Evolutionary conservation across 208 protist species (phyloP).

Genomic region (Giardia duodenalis): DNA sequence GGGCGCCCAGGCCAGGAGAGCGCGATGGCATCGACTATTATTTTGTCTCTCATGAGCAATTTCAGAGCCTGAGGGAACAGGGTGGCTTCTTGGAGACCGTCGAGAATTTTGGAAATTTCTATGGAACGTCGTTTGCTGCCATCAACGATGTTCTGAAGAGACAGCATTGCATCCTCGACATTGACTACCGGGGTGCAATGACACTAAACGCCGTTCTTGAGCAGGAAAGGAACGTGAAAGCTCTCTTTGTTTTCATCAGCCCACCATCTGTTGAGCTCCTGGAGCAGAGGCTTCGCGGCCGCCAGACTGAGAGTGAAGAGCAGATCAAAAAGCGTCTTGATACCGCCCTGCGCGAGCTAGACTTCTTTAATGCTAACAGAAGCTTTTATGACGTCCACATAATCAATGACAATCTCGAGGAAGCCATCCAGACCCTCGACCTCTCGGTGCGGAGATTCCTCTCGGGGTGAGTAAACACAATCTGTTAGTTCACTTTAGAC

Average conservation of each 20-base stretch:
- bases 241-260: conserved; percentile 31
- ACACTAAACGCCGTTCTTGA: background rate
- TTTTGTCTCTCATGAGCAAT: conserved; percentile 36
- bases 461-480: background rate
- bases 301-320: conserved; percentile 35
- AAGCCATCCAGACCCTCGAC: background rate
- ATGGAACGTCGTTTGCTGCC: conserved; percentile 33
- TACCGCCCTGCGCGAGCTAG: background rate
- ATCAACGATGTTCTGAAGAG: conserved; percentile 11
- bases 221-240: background rate
- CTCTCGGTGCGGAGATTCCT: background rate
- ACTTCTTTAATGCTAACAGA: conserved; percentile 12
- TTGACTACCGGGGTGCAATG: conserved; percentile 28
- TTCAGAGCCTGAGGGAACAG: conserved; percentile 19
- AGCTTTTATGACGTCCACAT: conserved; percentile 32
- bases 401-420: conserved; percentile 27
- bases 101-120: conserved; percentile 31
- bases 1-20: conserved; percentile 31
- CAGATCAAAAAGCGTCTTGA: conserved; percentile 11
- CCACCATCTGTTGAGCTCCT: background rate
- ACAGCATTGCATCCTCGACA: conserved; percentile 27
- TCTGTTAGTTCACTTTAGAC: too few species aligned
- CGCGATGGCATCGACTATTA: conserved; percentile 43
- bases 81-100: conserved; percentile 34
- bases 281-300: conserved; percentile 17